Evolutionary conservation across 1,284 basidiomycete genomes (phyloP), one percentile per base, ranked within the genome.

Genomic region (Xerocomus amazonicus): DNA sequence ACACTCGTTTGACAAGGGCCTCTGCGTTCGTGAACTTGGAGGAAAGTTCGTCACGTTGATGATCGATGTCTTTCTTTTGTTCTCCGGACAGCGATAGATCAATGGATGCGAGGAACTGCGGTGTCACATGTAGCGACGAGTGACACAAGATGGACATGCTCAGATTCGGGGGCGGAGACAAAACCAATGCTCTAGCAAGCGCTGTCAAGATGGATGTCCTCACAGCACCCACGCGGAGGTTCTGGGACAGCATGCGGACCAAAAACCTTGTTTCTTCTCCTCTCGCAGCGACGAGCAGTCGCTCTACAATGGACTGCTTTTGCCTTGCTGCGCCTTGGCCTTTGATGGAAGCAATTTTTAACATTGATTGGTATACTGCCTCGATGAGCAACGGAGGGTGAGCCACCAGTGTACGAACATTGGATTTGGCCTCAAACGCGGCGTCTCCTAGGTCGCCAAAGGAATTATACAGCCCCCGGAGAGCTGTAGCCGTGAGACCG

Each of bases 241-340:
- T 90, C 56, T 85, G 84, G 34, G 81, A 81, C 32, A 97, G 75
- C 4, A 84, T 93, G 36, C 94, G 79, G 29, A 90, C 87, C 16
- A 97, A 73, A 60, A 85, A 97, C 28, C 93, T 79, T 17, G 81
- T 79, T 70, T 97, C 92, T 65, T 97, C 94, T 10, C 92, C 94
- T 49, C 79, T 81, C 1, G 91, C 86, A 7, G 91, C 80, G 3
- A 97, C 82, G 26, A 97, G 78, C 33, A 97, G 76, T 60, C 83
- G 87, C 58, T 92, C 85, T 3, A 94, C 87, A 27, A 91, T 77
- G 38, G 82, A 80, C 43, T 89, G 86, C 65, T 93, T 95, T 53
- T 81, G 75, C 58, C 81, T 87, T 3, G 80, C 76, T 43, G 90
- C 84, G 12, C 91, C 89, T 56, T 77, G 73, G 0, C 92, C 92